Evolutionary conservation across 306 rosid genomes (phyloP).

Genomic region (Cucumis melo): DNA sequence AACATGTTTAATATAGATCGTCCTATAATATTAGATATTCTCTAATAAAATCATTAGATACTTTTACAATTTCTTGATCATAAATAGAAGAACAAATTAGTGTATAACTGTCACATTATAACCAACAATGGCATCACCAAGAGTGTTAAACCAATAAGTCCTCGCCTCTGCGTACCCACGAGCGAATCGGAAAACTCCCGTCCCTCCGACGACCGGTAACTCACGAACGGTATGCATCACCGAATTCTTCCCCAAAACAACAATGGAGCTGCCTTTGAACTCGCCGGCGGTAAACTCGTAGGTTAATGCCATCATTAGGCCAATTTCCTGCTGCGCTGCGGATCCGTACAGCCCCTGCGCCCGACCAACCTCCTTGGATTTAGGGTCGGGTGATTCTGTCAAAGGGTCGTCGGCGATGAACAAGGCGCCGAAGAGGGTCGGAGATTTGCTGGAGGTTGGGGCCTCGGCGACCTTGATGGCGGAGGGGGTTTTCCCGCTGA

Average conservation of each 20-base stretch:
- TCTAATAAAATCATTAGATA: no score
- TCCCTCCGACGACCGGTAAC: slow-evolving; percentile 69
- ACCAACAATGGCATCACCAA: slow-evolving; percentile 67
- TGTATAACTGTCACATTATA: slow-evolving; percentile 68
- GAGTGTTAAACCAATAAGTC: slow-evolving; percentile 30
- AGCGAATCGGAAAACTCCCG: slow-evolving; percentile 60
- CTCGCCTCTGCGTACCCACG: slow-evolving; percentile 59
- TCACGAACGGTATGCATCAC: slow-evolving; percentile 39
- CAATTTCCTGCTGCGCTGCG: slow-evolving; percentile 42
- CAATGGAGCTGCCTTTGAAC: slow-evolving; percentile 47
- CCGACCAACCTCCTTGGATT: slow-evolving; percentile 53
- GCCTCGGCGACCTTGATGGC: slow-evolving; percentile 52
- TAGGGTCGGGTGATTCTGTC: slow-evolving; percentile 54
- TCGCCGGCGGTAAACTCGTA: slow-evolving; percentile 41
- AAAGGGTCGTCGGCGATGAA: slow-evolving; percentile 66
- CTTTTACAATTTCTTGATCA: no score
- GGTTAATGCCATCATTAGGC: slow-evolving; percentile 48
- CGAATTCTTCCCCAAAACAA: slow-evolving; percentile 49
- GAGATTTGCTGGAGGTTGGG: slow-evolving; percentile 11
- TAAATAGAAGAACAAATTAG: neutral
- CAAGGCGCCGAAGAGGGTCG: slow-evolving; percentile 39
- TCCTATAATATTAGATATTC: no score
- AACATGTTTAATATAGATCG: no score
- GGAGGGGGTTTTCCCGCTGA: slow-evolving; percentile 56
- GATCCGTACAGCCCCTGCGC: slow-evolving; percentile 75